A percentile compares a stretch with the other conserved stretches of the same genome.
phyloP scores from a whole-genome alignment of 805 yeast genomes.

The Schwanniomyces vanrijiae region DNA sequence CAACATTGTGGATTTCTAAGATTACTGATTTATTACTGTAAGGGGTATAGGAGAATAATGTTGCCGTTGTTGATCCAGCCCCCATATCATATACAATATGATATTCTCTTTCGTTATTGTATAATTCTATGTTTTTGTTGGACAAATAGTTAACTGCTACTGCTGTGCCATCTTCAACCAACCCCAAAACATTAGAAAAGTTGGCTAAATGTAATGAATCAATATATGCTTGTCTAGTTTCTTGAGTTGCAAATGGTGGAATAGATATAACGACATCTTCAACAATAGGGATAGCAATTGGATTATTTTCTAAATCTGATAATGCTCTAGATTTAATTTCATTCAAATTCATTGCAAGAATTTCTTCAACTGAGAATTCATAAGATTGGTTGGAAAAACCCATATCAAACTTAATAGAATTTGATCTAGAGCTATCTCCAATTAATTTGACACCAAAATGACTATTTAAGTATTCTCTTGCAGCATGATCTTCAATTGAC shows the following conservation, averaged over 20 bases:
- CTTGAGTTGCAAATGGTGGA: constrained; percentile 66
- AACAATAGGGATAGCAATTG: constrained; percentile 49
- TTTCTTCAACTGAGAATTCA: constrained; percentile 63
- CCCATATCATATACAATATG: constrained; percentile 88
- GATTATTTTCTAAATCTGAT: constrained; percentile 52
- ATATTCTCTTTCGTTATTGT: constrained; percentile 43
- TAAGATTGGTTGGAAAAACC: constrained; percentile 31
- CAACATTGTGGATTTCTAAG: constrained; percentile 70
- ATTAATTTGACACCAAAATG: constrained; percentile 64
- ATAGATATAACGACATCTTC: constrained; percentile 73
- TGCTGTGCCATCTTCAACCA: constrained; percentile 91
- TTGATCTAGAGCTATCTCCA: constrained; percentile 35
- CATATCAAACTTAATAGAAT: constrained; percentile 58
- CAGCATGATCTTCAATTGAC: constrained; percentile 45
- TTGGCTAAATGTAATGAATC: constrained; percentile 77
- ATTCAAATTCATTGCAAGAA: constrained; percentile 77
- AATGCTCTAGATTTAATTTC: constrained; percentile 69
- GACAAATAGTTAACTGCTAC: constrained; percentile 81
- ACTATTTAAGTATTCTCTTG: constrained; percentile 44
- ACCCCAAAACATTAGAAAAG: constrained; percentile 53
- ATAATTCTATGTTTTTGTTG: constrained; percentile 40
- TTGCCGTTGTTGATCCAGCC: constrained; percentile 86
- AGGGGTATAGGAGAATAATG: constrained; percentile 67
- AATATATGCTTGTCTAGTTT: constrained; percentile 66
- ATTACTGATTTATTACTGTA: constrained; percentile 39